Base-by-base conservation (phyloP, 495 filamentous ascomycete species). In the Lophiotrema nucula region DNA sequence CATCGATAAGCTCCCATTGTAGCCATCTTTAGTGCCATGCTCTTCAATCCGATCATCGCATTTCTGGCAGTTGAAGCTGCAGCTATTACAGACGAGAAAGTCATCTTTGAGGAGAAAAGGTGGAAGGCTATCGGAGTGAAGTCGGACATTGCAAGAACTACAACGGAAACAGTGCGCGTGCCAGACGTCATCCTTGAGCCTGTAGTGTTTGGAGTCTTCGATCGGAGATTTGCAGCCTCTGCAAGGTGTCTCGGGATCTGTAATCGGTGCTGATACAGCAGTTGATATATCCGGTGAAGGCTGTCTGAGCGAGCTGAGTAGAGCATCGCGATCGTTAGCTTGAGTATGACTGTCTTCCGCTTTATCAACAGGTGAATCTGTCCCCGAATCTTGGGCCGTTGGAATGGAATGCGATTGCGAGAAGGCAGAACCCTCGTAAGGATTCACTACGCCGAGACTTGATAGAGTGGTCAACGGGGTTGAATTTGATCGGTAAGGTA, bases 11-110 rank as follows among this genome's bases (percentile, higher is more conserved):
- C 16, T 10, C 6, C 18, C 48, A 24, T 19, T 37, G 48, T 22
- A 25, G 4, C 28, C 53, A 8, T 46, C 42, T 5, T 38, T 35
- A 6, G 53, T 13, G 4, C 41, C 53, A 38, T 56, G 53, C n/a
- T 56, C 53, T 13, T 56, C 53, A 37, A 56, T 31, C 16, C 41
- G 41, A 19, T 33, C 39, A 28, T 47, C 41, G 26, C 53, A 56
- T 2, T 23, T 18, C 27, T 56, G 53, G 33, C 53, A 56, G 22
- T 21, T 56, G 16, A 28, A 56, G 6, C 16, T 38, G 19, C 53
- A 56, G 41, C 53, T 56, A 24, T 47, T 56, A 19, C 53, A 56
- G 6, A 56, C 53, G 4, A 56, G 53, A 37, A 33, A 47, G 16
- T 56, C 27, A 12, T 23, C 53, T 3, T 35, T 24, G 4, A 56